Evolutionary conservation across 441 rosid species (phyloP).

Genomic region (Flueggea neowawraea): DNA sequence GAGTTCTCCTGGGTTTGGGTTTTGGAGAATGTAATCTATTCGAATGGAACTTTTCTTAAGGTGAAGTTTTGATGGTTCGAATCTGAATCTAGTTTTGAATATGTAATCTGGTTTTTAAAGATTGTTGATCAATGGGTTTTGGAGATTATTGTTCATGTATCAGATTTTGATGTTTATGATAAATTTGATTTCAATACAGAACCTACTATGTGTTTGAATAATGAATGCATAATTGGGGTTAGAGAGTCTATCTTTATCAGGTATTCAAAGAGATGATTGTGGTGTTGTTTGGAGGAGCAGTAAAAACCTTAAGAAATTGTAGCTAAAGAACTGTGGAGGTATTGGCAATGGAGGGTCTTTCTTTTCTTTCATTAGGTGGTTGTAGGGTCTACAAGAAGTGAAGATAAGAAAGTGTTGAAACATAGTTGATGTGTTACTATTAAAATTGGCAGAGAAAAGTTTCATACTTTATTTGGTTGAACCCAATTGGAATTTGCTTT

Average conservation of each 20-base stretch:
- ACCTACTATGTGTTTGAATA: slow-evolving; percentile 19
- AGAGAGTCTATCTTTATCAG: slow-evolving; percentile 51
- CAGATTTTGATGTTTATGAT: slow-evolving; percentile 13
- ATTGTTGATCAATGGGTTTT: too few species aligned
- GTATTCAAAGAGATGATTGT: slow-evolving; percentile 47
- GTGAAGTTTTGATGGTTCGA: too few species aligned
- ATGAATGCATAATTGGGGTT: slow-evolving; percentile 42
- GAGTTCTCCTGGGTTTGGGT: too few species aligned
- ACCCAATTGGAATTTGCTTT: too few species aligned
- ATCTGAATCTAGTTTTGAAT: too few species aligned
- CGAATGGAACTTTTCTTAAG: too few species aligned
- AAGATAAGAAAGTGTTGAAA: slow-evolving; percentile 68
- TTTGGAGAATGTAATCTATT: too few species aligned
- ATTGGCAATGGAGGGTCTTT: slow-evolving; percentile 58
- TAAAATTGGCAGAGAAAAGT: slow-evolving; percentile 45
- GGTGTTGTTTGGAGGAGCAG: slow-evolving; percentile 68
- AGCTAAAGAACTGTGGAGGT: slow-evolving; percentile 62
- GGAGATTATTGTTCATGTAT: slow-evolving; percentile 44
- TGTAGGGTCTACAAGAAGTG: slow-evolving; percentile 51
- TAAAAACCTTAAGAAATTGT: slow-evolving; percentile 51
- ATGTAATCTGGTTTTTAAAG: too few species aligned
- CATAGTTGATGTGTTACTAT: slow-evolving; percentile 46
- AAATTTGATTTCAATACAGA: slow-evolving; percentile 7
- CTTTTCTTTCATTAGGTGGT: slow-evolving; percentile 34
- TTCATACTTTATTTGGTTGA: too few species aligned